These are phyloP conservation scores for Conoideocrella luteorostrata DNA, from an alignment of 2,329 filamentous ascomycete genomes.

Conservation along the genomic window DNA sequence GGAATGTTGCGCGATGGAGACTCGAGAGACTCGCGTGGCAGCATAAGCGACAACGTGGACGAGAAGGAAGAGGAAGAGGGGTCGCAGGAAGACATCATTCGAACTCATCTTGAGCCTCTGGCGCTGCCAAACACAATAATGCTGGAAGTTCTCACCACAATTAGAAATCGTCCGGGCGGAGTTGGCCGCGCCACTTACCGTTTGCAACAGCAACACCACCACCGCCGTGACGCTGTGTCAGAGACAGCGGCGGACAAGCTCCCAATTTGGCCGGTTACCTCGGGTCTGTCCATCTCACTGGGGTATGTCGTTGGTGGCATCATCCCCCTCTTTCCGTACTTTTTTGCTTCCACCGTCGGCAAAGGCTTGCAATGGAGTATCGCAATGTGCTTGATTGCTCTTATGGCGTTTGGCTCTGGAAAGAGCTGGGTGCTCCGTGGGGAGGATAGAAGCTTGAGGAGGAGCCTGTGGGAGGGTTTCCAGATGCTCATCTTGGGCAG, in stretches of 20 bases:
- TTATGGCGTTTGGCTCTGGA: constrained; percentile 51
- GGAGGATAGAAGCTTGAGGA: constrained; percentile 7
- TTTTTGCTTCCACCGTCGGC: constrained; percentile 38
- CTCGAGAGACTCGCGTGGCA: constrained; percentile 5
- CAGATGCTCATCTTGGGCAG: constrained; percentile 29
- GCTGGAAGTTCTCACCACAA: constrained; percentile 17
- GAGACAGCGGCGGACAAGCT: constrained; percentile 14
- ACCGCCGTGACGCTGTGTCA: not conserved
- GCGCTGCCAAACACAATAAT: constrained; percentile 17
- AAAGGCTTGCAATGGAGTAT: constrained; percentile 46
- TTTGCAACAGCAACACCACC: constrained; percentile 11
- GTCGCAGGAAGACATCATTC: constrained; percentile 17
- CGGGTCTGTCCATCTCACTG: constrained; percentile 52
- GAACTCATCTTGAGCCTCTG: constrained; percentile 27
- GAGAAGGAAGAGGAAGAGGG: constrained; percentile 9
- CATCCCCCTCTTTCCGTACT: constrained; percentile 57
- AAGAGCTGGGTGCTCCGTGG: constrained; percentile 39
- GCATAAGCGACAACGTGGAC: constrained; percentile 9
- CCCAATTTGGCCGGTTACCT: constrained; percentile 33
- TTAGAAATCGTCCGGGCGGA: constrained; percentile 25
- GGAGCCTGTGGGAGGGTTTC: constrained; percentile 22
- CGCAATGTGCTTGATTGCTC: constrained; percentile 43
- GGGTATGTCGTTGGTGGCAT: constrained; percentile 59
- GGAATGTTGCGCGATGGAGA: constrained; percentile 19
- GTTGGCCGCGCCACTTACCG: constrained; percentile 16